Percentiles rank a stretch among this genome's conserved stretches.
These are phyloP conservation scores for Gossypium thurberi DNA, from an alignment of 345 rosid species.

Conservation along the genomic window DNA sequence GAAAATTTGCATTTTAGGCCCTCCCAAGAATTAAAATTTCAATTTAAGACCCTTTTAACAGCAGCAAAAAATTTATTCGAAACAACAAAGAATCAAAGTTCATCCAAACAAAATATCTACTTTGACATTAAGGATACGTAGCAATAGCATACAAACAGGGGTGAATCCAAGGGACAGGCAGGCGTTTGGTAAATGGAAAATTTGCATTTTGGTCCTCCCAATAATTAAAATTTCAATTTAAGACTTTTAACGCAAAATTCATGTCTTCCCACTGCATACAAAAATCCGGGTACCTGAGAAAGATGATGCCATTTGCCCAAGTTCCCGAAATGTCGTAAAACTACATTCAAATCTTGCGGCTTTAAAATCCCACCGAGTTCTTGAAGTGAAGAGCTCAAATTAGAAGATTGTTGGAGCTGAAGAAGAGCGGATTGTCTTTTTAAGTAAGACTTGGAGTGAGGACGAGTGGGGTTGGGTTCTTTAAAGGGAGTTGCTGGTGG, in stretches of 20 bases:
- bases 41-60: slow-evolving; percentile 22
- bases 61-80: slow-evolving; percentile 40
- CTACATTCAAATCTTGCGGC: slow-evolving; percentile 77
- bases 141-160: not conserved
- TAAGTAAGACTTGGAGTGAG: slow-evolving; percentile 46
- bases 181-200: too few species aligned
- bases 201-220: too few species aligned
- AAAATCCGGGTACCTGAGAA: slow-evolving; percentile 41
- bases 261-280: not conserved
- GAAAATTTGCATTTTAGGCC: too few species aligned
- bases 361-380: slow-evolving; percentile 53
- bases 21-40: too few species aligned
- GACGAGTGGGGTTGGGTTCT: slow-evolving; percentile 24
- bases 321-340: slow-evolving; percentile 65
- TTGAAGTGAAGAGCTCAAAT: slow-evolving; percentile 48
- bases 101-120: not conserved
- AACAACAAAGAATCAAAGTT: not conserved
- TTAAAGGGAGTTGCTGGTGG: slow-evolving; percentile 10
- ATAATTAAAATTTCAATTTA: too few species aligned
- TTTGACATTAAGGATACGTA: not conserved
- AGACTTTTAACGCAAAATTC: slow-evolving; percentile 21
- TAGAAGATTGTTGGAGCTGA: slow-evolving; percentile 51
- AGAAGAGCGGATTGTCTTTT: slow-evolving; percentile 61
- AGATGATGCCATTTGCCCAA: slow-evolving; percentile 59
- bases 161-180: too few species aligned